Conservation (phyloP, 2,329 filamentous ascomycete genomes). For the Orbilia quercus region DNA sequence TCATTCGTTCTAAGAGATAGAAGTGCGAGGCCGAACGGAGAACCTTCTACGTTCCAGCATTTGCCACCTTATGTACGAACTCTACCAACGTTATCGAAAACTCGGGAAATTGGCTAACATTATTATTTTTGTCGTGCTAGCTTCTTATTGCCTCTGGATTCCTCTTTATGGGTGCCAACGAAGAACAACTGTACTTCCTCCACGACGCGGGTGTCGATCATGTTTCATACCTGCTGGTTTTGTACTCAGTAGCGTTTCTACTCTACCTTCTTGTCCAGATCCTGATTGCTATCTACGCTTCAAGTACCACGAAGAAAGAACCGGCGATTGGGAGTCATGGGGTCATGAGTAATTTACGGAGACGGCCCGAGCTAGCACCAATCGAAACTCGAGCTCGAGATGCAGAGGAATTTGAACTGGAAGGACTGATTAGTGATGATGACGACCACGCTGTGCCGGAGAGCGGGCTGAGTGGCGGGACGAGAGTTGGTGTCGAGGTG, state of each 20-base stretch:
- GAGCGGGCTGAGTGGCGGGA: conserved; percentile 65
- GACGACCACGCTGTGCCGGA: conserved; percentile 70
- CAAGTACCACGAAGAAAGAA: conserved; percentile 33
- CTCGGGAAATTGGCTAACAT: conserved; percentile 50
- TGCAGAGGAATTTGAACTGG: conserved; percentile 92
- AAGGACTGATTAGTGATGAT: conserved; percentile 88
- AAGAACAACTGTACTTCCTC: conserved; percentile 86
- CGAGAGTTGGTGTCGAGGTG: conserved; percentile 33
- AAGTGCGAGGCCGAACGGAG: conserved; percentile 73
- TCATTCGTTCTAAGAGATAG: conserved; percentile 84
- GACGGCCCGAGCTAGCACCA: conserved; percentile 24
- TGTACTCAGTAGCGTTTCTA: conserved; percentile 89
- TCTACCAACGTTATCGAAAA: not conserved
- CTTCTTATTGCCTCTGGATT: conserved; percentile 92
- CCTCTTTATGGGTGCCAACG: conserved; percentile 95
- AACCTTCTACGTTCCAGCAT: conserved; percentile 79
- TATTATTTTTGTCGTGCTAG: conserved; percentile 65
- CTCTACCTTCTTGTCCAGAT: conserved; percentile 75
- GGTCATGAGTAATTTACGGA: conserved; percentile 60
- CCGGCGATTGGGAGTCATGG: conserved; percentile 65
- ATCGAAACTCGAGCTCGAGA: conserved; percentile 70
- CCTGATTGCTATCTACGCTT: conserved; percentile 39
- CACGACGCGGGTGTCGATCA: conserved; percentile 80
- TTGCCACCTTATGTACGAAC: conserved; percentile 75
- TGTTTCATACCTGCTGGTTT: conserved; percentile 89